Evolutionary conservation across 768 basidiomycete species (phyloP), one percentile per base, ranked within the genome.

Genomic region (Boletus edulis): DNA sequence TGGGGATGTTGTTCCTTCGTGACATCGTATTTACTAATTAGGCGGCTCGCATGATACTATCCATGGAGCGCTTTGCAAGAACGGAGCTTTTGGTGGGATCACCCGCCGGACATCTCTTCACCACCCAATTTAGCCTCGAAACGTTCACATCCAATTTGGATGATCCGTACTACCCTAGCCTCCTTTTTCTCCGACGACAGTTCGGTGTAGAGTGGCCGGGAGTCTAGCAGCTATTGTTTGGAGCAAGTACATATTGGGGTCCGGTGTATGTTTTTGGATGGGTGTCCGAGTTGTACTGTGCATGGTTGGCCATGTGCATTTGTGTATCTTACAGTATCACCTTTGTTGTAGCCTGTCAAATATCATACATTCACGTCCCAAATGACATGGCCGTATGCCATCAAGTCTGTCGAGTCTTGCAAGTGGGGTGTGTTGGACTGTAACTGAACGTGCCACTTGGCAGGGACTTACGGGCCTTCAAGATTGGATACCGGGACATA

Each of bases 21-120:
- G 22, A 41, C 24, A 24, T 39, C 27, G 3, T 12, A 17, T 39
- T 20, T 34, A n/a, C n/a, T n/a, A 29, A 29, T 9, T 29, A 68
- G 67, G 68, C 59, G 4, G 61, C 63, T 46, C 52, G 46, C 24
- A 39, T 68, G 51, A 58, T 68, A 37, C n/a, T 62, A 12, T 55
- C 57, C 37, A 20, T 52, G 61, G 63, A 63, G 31, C 43, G 55
- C 18, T 56, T 70, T n/a, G 52, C 57, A 24, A 54, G 53, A 38
- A 44, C 13, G 17, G 42, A 54, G 17, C 14, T 12, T 17, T 7
- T 29, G 6, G 10, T 3, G 4, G 39, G 20, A 18, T 29, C 27
- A 1, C 8, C 24, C 8, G 32, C 11, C 2, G 34, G 15, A 10
- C 46, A n/a, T 9, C 5, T 34, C 50, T 37, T 62, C 13, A 62